Conservation (phyloP, 306 rosid species). For the Sechiopsis laciniata region DNA sequence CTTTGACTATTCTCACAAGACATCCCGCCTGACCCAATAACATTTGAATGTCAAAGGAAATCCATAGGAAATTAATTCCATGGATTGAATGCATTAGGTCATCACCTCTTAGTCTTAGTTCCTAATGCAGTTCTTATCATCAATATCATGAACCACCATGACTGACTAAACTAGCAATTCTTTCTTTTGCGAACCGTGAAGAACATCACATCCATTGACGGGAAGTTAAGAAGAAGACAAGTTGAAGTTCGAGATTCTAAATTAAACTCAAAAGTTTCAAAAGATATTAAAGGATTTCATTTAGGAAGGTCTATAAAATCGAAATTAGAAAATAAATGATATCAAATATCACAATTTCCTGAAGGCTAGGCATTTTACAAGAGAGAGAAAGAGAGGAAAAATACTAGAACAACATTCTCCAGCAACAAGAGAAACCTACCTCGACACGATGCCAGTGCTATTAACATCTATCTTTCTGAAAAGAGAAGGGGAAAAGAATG, state of each 20-base stretch:
- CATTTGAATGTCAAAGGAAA: too few relatives aligned
- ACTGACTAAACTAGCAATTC: neutral
- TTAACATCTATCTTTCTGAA: constrained; percentile 73
- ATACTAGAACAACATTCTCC: constrained; percentile 15
- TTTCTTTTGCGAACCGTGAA: neutral
- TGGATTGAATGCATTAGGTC: too few relatives aligned
- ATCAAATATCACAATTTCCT: neutral
- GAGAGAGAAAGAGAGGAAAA: neutral
- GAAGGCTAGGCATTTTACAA: neutral
- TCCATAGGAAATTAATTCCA: too few relatives aligned
- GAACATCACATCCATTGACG: constrained; percentile 15
- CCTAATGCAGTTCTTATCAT: neutral
- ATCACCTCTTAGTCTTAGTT: too few relatives aligned
- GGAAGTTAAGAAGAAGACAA: too few relatives aligned
- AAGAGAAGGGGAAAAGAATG: constrained; percentile 68
- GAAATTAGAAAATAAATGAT: neutral
- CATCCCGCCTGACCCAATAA: too few relatives aligned
- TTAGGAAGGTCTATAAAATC: neutral
- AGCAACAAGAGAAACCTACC: constrained; percentile 39
- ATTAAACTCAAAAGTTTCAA: neutral
- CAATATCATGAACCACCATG: neutral
- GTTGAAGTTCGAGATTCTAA: too few relatives aligned
- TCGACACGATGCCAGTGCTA: constrained; percentile 73
- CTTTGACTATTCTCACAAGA: too few relatives aligned
- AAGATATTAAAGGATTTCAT: neutral